phyloP scores from a whole-genome alignment of 1,284 basidiomycete species.

The Singerocomus rubriflavus region DNA sequence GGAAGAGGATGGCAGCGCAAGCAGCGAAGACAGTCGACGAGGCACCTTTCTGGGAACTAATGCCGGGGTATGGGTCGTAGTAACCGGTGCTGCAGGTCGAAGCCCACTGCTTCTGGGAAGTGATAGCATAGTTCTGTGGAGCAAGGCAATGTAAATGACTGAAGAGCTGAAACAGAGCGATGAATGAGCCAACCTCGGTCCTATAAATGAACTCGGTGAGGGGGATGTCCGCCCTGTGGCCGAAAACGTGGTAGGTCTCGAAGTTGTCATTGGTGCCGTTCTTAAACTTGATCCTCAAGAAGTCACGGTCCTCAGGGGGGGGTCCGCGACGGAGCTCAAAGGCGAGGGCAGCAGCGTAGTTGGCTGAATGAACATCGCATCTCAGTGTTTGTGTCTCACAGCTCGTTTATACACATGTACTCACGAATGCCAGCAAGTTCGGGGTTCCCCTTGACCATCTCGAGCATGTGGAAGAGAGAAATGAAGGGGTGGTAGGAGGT shows the following conservation, averaged over 20 bases:
- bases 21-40: constrained; percentile 43
- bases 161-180: constrained; percentile 42
- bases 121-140: constrained; percentile 58
- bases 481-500: constrained; percentile 89
- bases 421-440: constrained; percentile 62
- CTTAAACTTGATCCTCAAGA: constrained; percentile 81
- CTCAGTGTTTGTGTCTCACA: constrained; percentile 9
- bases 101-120: constrained; percentile 67
- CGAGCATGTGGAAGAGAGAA: constrained; percentile 79
- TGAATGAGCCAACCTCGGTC: constrained; percentile 63
- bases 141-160: constrained; percentile 4
- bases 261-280: constrained; percentile 69
- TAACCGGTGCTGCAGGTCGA: constrained; percentile 46
- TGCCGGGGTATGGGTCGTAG: constrained; percentile 35
- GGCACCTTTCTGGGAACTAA: constrained; percentile 32
- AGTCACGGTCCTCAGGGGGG: constrained; percentile 72
- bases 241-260: constrained; percentile 64
- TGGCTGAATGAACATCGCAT: constrained; percentile 43
- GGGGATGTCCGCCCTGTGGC: constrained; percentile 66
- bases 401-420: constrained; percentile 25
- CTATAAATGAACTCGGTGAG: constrained; percentile 78
- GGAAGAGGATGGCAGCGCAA: constrained; percentile 44
- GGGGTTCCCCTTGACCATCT: constrained; percentile 53
- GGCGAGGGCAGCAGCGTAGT: constrained; percentile 74
- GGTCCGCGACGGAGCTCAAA: constrained; percentile 76